Percentiles rank a stretch among this genome's conserved stretches.
These are phyloP conservation scores for Phytomonas serpens DNA, from an alignment of 208 protist species.

Conservation along the genomic window DNA sequence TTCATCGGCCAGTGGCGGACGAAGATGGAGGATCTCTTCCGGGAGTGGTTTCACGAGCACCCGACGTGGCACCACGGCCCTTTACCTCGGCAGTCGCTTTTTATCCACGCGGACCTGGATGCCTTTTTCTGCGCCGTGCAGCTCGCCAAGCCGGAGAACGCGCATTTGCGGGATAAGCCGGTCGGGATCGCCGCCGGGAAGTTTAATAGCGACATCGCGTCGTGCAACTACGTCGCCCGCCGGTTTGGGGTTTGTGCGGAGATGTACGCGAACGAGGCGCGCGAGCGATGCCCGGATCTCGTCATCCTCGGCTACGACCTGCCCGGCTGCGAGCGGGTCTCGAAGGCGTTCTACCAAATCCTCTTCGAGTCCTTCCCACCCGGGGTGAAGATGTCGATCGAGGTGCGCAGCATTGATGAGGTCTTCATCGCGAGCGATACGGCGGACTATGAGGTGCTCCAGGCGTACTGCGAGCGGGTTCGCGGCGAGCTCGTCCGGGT, in stretches of 20 bases:
- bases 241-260: slow-evolving; percentile 77
- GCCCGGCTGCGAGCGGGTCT: slow-evolving; percentile 45
- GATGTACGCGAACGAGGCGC: slow-evolving; percentile 88
- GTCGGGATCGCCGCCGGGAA: slow-evolving; percentile 82
- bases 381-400: slow-evolving; percentile 50
- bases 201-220: slow-evolving; percentile 88
- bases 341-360: slow-evolving; percentile 64
- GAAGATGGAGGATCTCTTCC: slow-evolving; percentile 56
- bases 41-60: slow-evolving; percentile 44
- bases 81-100: slow-evolving; percentile 39
- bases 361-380: slow-evolving; percentile 56
- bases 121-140: slow-evolving; percentile 93
- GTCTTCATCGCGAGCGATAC: slow-evolving; percentile 80
- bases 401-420: slow-evolving; percentile 88
- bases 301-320: slow-evolving; percentile 88
- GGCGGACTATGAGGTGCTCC: slow-evolving; percentile 31
- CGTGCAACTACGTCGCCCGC: slow-evolving; percentile 90
- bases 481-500: slow-evolving; percentile 34
- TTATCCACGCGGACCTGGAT: slow-evolving; percentile 93
- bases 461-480: slow-evolving; percentile 44
- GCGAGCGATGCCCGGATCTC: slow-evolving; percentile 81
- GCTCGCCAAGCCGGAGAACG: slow-evolving; percentile 73
- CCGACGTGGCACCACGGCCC: slow-evolving; percentile 65
- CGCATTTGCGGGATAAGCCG: slow-evolving; percentile 58
- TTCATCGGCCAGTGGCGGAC: slow-evolving; percentile 93